These are phyloP conservation scores for Phytophthora pisi DNA, from an alignment of 352 stramenopile genomes.

Conservation along the genomic window DNA sequence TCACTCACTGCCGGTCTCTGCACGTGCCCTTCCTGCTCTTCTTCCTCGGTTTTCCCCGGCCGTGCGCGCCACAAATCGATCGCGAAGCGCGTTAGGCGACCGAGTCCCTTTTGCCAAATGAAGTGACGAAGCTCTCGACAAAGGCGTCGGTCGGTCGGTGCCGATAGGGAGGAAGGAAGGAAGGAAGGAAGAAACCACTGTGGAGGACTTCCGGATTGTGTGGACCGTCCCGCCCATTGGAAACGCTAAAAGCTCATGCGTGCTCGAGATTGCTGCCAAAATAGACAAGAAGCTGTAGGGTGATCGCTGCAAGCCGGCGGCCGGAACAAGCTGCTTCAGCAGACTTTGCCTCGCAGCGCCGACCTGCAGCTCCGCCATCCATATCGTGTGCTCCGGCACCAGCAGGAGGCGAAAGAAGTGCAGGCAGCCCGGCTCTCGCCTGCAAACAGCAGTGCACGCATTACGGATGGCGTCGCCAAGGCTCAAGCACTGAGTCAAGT, in stretches of 20 bases:
- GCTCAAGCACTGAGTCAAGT: neutral
- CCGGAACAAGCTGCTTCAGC: constrained; percentile 9
- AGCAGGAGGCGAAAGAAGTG: constrained; percentile 24
- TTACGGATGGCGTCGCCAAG: neutral
- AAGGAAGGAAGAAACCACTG: constrained; percentile 19
- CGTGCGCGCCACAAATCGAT: constrained; percentile 15
- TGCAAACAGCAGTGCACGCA: neutral
- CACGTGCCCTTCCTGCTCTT: constrained; percentile 39
- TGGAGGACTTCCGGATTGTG: constrained; percentile 13
- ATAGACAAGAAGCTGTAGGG: constrained; percentile 1
- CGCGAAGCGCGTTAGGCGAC: neutral
- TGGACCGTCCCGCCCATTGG: constrained; percentile 15
- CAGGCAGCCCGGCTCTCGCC: constrained; percentile 15
- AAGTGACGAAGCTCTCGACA: constrained; percentile 14
- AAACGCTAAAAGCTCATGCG: neutral
- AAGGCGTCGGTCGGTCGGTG: neutral
- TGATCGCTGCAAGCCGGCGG: neutral
- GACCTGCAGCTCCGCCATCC: constrained; percentile 12
- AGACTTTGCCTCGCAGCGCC: constrained; percentile 9
- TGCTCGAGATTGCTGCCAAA: neutral
- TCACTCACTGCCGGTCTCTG: constrained; percentile 25
- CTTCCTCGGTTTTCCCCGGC: constrained; percentile 30
- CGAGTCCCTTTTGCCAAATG: constrained; percentile 23
- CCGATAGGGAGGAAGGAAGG: neutral
- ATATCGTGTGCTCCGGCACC: constrained; percentile 27